Evolutionary conservation across 768 basidiomycete species (phyloP).

Genomic region (Pleurotus cornucopiae): DNA sequence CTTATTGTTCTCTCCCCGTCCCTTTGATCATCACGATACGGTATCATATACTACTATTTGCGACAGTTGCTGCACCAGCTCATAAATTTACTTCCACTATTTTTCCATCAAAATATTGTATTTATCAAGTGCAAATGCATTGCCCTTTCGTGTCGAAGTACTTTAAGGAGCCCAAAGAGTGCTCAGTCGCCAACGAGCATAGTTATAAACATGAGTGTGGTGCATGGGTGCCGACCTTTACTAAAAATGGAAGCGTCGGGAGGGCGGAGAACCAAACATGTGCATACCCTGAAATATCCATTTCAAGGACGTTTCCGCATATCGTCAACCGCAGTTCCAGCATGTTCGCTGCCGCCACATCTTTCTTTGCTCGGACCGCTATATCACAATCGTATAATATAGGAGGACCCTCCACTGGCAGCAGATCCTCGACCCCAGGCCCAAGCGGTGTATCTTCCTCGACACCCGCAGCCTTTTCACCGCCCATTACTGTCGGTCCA

Average conservation of each 20-base stretch:
- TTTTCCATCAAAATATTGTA: neutral
- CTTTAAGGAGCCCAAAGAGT: too few species aligned
- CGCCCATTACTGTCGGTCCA: slow-evolving; percentile 69
- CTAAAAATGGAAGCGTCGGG: too few species aligned
- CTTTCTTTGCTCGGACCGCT: slow-evolving; percentile 76
- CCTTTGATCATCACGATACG: neutral
- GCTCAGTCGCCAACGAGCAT: too few species aligned
- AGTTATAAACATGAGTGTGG: too few species aligned
- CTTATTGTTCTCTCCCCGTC: neutral
- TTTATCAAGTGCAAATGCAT: too few species aligned
- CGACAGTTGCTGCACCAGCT: neutral
- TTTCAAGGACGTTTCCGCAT: too few species aligned
- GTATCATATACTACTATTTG: slow-evolving; percentile 2
- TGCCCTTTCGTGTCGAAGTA: too few species aligned
- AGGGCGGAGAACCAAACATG: too few species aligned
- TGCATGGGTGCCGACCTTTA: too few species aligned
- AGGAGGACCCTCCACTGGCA: slow-evolving; percentile 36
- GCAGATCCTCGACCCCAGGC: slow-evolving; percentile 48
- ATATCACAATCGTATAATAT: slow-evolving; percentile 81
- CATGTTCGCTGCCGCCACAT: slow-evolving; percentile 81
- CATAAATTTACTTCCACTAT: neutral
- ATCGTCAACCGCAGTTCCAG: slow-evolving; percentile 1
- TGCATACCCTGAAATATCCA: too few species aligned
- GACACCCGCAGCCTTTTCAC: slow-evolving; percentile 37
- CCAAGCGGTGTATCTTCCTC: slow-evolving; percentile 20